Evolutionary conservation across 192 early-diverging fungal genomes (phyloP).

Genomic region (Backusella sp.): DNA sequence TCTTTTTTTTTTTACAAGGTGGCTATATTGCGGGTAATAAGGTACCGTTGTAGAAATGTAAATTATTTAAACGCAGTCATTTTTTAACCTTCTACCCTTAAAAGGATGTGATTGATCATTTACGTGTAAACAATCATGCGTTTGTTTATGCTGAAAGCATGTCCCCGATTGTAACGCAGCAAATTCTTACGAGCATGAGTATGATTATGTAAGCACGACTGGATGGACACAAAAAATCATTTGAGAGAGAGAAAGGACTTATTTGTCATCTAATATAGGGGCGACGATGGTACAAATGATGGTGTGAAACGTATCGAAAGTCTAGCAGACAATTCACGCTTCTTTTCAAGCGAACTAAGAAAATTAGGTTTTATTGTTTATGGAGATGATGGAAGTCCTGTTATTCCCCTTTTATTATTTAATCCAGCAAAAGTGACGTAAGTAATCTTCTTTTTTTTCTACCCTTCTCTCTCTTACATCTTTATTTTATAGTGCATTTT

Average conservation of each 20-base stretch:
- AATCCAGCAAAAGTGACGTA: constrained; percentile 84
- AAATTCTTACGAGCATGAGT: constrained; percentile 74
- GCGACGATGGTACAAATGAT: constrained; percentile 63
- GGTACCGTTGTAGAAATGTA: not conserved
- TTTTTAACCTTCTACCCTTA: not conserved
- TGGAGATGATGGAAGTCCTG: constrained; percentile 78
- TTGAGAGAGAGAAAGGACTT: not conserved
- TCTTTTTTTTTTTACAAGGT: constrained; percentile 24
- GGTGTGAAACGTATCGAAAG: constrained; percentile 74
- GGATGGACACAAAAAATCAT: not conserved
- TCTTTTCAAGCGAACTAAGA: constrained; percentile 68
- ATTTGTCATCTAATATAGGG: constrained; percentile 27
- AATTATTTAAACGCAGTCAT: not conserved
- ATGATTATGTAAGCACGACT: constrained; percentile 49
- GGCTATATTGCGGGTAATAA: constrained; percentile 82
- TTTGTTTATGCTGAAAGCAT: constrained; percentile 82
- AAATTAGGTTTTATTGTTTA: constrained; percentile 87
- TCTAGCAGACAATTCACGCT: constrained; percentile 75
- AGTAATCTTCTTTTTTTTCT: not conserved
- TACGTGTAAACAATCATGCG: constrained; percentile 71
- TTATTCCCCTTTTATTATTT: constrained; percentile 81
- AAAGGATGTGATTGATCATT: constrained; percentile 65
- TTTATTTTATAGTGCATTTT: constrained; percentile 67
- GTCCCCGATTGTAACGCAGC: constrained; percentile 74
- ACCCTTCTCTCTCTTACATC: not conserved